Percentiles rank a stretch among this genome's conserved stretches.
These are phyloP conservation scores for Rhodotorula glutinis DNA, from an alignment of 1,284 basidiomycete genomes.

Conservation along the genomic window DNA sequence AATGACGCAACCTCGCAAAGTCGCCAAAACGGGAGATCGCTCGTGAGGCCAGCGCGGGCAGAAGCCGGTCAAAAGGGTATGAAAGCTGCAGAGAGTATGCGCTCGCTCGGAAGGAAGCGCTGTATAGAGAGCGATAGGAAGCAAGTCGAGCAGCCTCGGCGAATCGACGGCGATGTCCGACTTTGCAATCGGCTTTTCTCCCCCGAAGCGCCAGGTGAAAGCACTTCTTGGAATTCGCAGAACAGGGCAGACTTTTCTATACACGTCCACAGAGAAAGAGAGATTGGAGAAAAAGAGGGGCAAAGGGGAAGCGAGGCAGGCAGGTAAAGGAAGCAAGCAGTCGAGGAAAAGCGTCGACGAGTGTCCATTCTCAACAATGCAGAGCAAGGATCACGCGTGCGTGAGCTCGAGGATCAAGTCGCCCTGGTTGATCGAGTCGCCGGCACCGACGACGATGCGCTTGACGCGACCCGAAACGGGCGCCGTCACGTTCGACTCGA, in stretches of 20 bases:
- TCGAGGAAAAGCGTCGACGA: too few relatives aligned
- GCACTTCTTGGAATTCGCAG: not conserved
- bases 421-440: constrained; percentile 50
- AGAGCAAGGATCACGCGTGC: constrained; percentile 49
- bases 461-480: constrained; percentile 94
- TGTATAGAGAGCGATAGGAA: not conserved
- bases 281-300: too few relatives aligned
- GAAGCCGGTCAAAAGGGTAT: not conserved
- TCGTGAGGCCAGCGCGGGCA: not conserved
- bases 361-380: too few relatives aligned
- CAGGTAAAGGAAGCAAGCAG: too few relatives aligned
- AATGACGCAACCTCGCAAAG: not conserved
- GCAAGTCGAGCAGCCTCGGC: not conserved
- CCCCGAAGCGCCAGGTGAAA: too few relatives aligned
- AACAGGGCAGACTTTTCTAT: not conserved
- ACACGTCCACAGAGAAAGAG: not conserved
- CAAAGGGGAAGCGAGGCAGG: too few relatives aligned
- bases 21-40: not conserved
- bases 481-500: constrained; percentile 93
- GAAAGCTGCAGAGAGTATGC: not conserved
- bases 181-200: too few relatives aligned
- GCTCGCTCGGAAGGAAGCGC: not conserved
- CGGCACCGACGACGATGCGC: constrained; percentile 82
- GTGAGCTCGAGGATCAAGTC: constrained; percentile 81
- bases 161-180: too few relatives aligned